Conservation (phyloP, 2,329 filamentous ascomycete genomes). For the Diaporthe longicolla region DNA sequence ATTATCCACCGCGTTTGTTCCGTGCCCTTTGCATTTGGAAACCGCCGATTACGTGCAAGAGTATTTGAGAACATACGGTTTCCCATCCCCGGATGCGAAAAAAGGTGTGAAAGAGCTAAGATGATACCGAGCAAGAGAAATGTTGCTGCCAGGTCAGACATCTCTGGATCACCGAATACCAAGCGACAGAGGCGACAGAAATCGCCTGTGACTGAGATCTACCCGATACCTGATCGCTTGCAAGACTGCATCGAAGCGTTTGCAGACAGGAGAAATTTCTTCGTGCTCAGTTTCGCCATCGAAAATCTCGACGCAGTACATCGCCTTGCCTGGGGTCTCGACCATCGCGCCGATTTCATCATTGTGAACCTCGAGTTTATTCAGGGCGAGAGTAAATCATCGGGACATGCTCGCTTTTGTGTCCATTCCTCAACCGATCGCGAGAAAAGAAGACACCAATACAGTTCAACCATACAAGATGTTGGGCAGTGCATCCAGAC, state of each 20-base stretch:
- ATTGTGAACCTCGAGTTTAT: constrained; percentile 15
- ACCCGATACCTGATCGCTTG: neutral
- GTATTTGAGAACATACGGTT: neutral
- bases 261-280: neutral
- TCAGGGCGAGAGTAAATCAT: neutral
- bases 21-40: neutral
- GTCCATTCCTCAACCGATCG: no score
- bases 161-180: neutral
- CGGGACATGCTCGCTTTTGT: neutral
- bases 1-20: neutral
- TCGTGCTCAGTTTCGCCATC: constrained; percentile 26
- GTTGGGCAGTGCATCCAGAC: no score
- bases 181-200: neutral
- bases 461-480: no score
- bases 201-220: neutral
- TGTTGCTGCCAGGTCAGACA: no score
- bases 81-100: neutral
- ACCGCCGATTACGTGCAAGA: neutral
- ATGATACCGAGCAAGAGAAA: neutral
- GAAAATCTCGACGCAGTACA: constrained; percentile 5
- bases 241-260: neutral
- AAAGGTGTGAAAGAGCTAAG: neutral
- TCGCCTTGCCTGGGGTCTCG: constrained; percentile 29
- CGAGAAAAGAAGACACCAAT: no score
- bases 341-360: neutral